phyloP scores from a whole-genome alignment of 139 green algal genomes.

The Haematococcus sp. region DNA sequence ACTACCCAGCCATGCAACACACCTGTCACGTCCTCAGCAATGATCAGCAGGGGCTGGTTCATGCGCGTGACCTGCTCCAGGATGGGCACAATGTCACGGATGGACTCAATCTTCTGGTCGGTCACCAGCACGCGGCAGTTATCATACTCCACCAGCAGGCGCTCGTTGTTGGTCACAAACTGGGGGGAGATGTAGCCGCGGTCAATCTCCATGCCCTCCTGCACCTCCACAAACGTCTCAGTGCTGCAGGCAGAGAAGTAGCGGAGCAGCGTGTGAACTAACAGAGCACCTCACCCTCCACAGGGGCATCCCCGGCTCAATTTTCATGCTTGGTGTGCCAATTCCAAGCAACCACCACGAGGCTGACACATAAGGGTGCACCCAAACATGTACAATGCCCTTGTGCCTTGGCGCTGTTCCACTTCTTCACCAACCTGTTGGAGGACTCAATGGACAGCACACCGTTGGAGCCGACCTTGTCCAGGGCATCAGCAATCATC shows the following conservation, averaged over 20 bases:
- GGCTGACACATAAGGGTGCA: not conserved
- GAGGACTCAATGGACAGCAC: slow-evolving; percentile 93
- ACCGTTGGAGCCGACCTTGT: slow-evolving; percentile 79
- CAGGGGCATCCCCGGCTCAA: not conserved
- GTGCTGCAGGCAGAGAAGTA: slow-evolving; percentile 19
- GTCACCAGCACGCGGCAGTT: slow-evolving; percentile 92
- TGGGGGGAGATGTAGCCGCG: slow-evolving; percentile 96
- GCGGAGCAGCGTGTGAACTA: slow-evolving; percentile 1
- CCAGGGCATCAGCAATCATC: slow-evolving; percentile 94
- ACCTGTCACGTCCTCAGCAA: slow-evolving; percentile 91
- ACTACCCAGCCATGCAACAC: slow-evolving; percentile 6
- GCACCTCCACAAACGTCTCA: slow-evolving; percentile 60
- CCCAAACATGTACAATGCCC: no score
- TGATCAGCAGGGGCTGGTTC: slow-evolving; percentile 89
- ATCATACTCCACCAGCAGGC: slow-evolving; percentile 88
- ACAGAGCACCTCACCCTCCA: no score
- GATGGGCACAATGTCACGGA: slow-evolving; percentile 75
- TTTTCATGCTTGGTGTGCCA: not conserved
- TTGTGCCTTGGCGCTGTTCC: no score
- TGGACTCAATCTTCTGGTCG: slow-evolving; percentile 87
- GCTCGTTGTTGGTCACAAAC: slow-evolving; percentile 95
- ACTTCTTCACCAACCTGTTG: slow-evolving; percentile 42
- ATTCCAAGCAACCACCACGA: no score
- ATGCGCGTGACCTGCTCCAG: slow-evolving; percentile 77
- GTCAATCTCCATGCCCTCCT: slow-evolving; percentile 97